phyloP scores from a whole-genome alignment of 148 eudicot species.

The Fagopyrum homotropicum region DNA sequence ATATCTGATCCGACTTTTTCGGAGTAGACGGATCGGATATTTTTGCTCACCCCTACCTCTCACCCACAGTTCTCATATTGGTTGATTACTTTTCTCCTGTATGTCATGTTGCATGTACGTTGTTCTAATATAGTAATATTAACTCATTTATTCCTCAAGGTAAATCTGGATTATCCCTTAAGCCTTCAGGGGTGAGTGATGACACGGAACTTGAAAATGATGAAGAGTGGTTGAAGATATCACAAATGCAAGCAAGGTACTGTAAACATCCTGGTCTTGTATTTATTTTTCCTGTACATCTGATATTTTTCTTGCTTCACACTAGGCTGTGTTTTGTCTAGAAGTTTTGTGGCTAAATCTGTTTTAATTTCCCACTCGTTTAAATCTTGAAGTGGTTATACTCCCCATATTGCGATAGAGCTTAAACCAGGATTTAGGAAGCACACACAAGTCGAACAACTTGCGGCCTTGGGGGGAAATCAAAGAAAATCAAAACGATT shows the following conservation, averaged over 20 bases:
- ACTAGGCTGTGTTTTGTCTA: background rate
- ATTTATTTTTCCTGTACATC: background rate
- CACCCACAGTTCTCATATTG: background rate
- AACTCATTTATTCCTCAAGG: slow-evolving; percentile 20
- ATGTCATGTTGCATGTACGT: background rate
- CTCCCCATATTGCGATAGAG: background rate
- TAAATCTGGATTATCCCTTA: slow-evolving; percentile 29
- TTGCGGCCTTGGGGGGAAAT: too few species aligned
- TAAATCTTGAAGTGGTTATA: background rate
- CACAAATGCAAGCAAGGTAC: slow-evolving; percentile 77
- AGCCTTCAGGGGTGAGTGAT: slow-evolving; percentile 27
- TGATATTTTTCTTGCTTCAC: background rate
- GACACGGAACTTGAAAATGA: slow-evolving; percentile 36
- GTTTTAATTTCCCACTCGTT: background rate
- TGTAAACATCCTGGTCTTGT: background rate
- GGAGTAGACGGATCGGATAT: too few species aligned
- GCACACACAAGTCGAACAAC: too few species aligned
- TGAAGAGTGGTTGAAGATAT: slow-evolving; percentile 63
- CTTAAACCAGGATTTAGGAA: background rate
- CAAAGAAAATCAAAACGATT: too few species aligned
- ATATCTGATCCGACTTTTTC: too few species aligned
- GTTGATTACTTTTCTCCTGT: background rate
- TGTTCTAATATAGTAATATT: background rate
- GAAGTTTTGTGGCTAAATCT: background rate
- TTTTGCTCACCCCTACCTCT: too few species aligned